Conservation (phyloP, 176 grass and related monocot species). For the Paspalum vaginatum region DNA sequence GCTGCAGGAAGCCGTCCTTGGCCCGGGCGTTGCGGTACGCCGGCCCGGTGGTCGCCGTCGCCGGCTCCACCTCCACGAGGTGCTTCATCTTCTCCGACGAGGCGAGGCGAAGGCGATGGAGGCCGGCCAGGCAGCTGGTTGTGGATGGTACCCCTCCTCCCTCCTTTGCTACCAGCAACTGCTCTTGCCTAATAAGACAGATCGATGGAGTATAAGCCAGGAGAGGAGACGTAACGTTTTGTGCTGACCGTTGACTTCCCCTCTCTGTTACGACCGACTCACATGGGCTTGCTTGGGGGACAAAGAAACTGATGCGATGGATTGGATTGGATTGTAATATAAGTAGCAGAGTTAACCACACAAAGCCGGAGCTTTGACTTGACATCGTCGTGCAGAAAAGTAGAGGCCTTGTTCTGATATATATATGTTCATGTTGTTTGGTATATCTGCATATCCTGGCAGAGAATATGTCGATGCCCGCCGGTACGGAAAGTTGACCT, state of each 20-base stretch:
- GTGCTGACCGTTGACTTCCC: not conserved
- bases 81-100: constrained; percentile 61
- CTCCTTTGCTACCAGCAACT: too few species aligned
- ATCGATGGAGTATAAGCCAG: too few species aligned
- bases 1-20: constrained; percentile 66
- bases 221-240: not conserved
- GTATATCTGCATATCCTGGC: not conserved
- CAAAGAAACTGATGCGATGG: not conserved
- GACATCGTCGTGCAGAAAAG: too few species aligned
- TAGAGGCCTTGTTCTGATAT: too few species aligned
- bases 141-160: too few species aligned
- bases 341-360: too few species aligned
- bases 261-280: not conserved
- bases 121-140: too few species aligned
- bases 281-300: not conserved
- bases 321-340: too few species aligned
- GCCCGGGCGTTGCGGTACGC: constrained; percentile 65
- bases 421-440: not conserved
- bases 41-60: constrained; percentile 59
- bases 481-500: not conserved
- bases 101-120: not conserved
- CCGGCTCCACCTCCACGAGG: constrained; percentile 69
- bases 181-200: too few species aligned
- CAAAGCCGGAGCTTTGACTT: too few species aligned
- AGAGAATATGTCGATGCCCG: not conserved